Base-by-base conservation (phyloP, 768 basidiomycete species). In the Pisolithus marmoratus region DNA sequence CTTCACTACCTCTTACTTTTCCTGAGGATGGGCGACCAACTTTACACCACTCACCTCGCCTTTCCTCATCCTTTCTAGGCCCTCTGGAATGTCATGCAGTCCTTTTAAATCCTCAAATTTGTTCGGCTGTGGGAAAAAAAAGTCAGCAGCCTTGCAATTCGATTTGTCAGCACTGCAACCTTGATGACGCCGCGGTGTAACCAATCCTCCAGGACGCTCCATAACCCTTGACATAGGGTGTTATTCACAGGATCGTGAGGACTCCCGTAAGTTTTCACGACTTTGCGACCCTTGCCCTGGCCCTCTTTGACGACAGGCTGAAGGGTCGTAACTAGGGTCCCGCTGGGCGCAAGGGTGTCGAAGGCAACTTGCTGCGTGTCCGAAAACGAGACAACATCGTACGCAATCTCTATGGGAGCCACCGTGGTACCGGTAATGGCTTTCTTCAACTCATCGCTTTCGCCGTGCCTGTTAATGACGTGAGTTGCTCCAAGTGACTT, bases 21-120 rank as follows among this genome's bases (percentile, higher is more conserved):
- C 72, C 51, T 70, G 69, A 17, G 75, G 76, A 49, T 62, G 70
- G 1, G 54, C 72, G 8, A 80, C 66, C 19, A 79, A 57, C 58
- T 80, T 80, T 15, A 54, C 59, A 5, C 71, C 77, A n/a, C 74
- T 76, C 27, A 77, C 65, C 49, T 72, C 50, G 8, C 71, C 66
- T 2, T 54, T 53, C 59, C 60, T 63, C 58, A 79, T 40, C 53
- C 60, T 61, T 42, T 70, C 62, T 26, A 79, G 56, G 2, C 72
- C 76, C 9, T 48, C 64, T 0, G 51, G 38, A 8, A 79, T 66
- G 8, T 70, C 76, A 8, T 58, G 51, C 1, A 79, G 62, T 2
- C 78, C 78, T 26, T 62, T 57, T 0, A 79, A 59, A n/a, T 76
- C 60, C 56, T 79, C 71, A 4, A 69, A 54, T n/a, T 63, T 60